phyloP scores from a whole-genome alignment of 2,329 filamentous ascomycete species.

The Fusarium multiceps region DNA sequence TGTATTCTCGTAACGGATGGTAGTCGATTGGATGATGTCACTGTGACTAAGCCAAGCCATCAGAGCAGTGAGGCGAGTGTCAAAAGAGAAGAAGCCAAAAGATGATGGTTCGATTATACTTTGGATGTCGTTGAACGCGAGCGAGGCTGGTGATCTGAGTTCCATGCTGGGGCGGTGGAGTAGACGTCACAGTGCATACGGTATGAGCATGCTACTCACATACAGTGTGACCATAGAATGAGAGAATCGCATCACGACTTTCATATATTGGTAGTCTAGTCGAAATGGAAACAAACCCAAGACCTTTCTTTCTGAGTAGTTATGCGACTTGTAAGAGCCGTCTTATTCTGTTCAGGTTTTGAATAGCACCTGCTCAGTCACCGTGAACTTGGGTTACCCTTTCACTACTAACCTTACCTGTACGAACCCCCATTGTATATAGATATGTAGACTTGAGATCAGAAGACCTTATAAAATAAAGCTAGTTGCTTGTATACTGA shows the following conservation, averaged over 20 bases:
- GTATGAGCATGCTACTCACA: not conserved
- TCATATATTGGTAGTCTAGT: not conserved
- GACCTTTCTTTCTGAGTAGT: not conserved
- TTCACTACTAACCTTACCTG: not conserved
- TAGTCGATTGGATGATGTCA: not conserved
- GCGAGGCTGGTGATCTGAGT: slow-evolving; percentile 35
- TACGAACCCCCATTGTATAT: not conserved
- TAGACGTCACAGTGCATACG: slow-evolving; percentile 11
- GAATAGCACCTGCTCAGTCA: not conserved
- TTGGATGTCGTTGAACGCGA: slow-evolving; percentile 35
- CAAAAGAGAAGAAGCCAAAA: not conserved
- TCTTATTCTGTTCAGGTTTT: not conserved
- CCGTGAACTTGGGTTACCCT: not conserved
- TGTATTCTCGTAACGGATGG: slow-evolving; percentile 4
- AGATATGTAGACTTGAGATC: too few relatives aligned
- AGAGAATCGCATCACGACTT: not conserved
- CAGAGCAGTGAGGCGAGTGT: not conserved
- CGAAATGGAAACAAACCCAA: too few relatives aligned
- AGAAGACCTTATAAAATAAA: not conserved
- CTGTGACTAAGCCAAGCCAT: not conserved
- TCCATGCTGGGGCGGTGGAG: slow-evolving; percentile 43
- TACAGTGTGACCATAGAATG: not conserved
- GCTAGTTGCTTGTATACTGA: not conserved
- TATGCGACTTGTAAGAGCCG: not conserved
- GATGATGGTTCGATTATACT: slow-evolving; percentile 9